Evolutionary conservation across 345 rosid genomes (phyloP).

Genomic region (Rubroshorea leprosula): DNA sequence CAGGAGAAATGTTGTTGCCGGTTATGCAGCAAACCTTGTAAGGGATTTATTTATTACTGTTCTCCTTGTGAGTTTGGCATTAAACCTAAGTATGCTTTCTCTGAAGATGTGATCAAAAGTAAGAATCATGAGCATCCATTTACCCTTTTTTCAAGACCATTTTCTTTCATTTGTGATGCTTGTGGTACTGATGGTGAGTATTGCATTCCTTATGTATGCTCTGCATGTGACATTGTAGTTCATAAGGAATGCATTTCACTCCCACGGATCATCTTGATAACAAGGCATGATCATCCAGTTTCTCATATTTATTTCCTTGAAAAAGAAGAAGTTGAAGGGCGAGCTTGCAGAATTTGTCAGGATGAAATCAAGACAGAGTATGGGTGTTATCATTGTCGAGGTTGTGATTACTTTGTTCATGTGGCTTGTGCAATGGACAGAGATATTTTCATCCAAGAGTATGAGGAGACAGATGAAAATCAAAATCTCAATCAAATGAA

Average conservation of each 20-base stretch:
- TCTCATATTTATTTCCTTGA: constrained; percentile 4
- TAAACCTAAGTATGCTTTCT: constrained; percentile 5
- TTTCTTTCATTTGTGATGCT: constrained; percentile 1
- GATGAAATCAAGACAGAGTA: neutral
- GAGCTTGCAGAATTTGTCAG: neutral
- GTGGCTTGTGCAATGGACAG: constrained; percentile 3
- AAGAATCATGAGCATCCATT: constrained; percentile 8
- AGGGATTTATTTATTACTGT: constrained; percentile 18
- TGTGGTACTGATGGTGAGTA: neutral
- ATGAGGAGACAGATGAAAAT: too few species aligned
- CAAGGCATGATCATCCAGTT: constrained; percentile 10
- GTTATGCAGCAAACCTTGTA: constrained; percentile 8
- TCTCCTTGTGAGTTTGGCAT: constrained; percentile 8
- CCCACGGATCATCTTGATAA: neutral
- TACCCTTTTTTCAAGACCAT: neutral
- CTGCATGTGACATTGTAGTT: neutral
- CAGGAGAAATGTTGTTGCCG: neutral
- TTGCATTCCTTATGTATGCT: neutral
- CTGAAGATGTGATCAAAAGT: neutral
- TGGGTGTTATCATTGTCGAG: constrained; percentile 12
- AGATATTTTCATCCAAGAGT: too few species aligned
- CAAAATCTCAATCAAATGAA: too few species aligned
- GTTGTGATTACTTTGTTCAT: constrained; percentile 16
- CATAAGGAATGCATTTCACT: neutral
- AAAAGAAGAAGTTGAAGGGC: neutral